A percentile compares a stretch with the other conserved stretches of the same genome.
Evolutionary conservation across 2,329 filamentous ascomycete species (phyloP).

Genomic region (Trichoderma sp.): DNA sequence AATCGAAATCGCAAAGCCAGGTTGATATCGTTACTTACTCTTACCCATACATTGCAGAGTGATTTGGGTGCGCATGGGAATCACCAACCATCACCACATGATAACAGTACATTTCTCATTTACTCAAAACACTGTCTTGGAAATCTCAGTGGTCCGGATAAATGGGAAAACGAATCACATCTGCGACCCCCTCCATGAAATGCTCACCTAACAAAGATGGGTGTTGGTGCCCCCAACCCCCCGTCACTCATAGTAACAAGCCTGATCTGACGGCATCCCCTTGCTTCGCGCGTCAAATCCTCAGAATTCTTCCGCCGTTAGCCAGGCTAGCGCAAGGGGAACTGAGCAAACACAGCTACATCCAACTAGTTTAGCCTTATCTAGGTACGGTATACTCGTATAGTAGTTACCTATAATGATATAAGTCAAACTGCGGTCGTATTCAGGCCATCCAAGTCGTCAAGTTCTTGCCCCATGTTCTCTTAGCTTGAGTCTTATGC

Average conservation of each 20-base stretch:
- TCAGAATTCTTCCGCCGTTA: background rate
- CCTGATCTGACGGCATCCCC: background rate
- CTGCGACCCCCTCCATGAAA: background rate
- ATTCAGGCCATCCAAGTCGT: background rate
- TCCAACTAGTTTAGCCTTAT: background rate
- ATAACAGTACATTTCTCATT: background rate
- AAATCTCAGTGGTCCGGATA: background rate
- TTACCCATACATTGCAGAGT: too few relatives aligned
- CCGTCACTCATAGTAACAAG: background rate
- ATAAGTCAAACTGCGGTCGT: background rate
- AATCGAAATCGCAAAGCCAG: too few relatives aligned
- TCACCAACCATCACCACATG: background rate
- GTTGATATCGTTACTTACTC: too few relatives aligned
- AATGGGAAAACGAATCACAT: background rate
- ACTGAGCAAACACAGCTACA: background rate
- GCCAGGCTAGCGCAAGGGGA: background rate
- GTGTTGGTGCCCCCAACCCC: background rate
- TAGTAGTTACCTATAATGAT: background rate
- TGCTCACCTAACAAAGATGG: background rate
- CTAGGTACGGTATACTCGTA: background rate
- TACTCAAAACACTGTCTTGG: background rate
- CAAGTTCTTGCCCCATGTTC: background rate
- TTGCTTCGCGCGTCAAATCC: background rate
- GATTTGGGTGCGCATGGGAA: background rate
- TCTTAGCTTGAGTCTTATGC: background rate